These are phyloP conservation scores for Penicillium nucicola DNA, from an alignment of 495 filamentous ascomycete species.

Conservation along the genomic window DNA sequence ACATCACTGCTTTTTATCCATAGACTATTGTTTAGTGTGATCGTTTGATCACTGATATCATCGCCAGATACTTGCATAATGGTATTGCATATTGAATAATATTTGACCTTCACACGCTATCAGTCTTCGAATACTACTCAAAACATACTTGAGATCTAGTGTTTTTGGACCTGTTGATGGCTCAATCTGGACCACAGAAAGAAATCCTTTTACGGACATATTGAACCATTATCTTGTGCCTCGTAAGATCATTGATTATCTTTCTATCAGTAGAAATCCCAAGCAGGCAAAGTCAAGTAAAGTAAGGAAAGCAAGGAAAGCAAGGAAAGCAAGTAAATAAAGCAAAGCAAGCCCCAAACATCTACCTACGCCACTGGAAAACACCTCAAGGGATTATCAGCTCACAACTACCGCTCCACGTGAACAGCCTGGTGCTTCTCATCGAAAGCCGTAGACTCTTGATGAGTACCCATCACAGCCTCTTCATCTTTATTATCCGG, in stretches of 20 bases:
- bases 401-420: slow-evolving; percentile 5
- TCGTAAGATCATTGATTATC: not conserved
- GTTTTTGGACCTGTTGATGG: too few species aligned
- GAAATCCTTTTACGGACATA: too few species aligned
- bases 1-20: slow-evolving; percentile 1
- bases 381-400: not conserved
- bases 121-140: too few species aligned
- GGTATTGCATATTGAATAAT: not conserved
- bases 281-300: not conserved
- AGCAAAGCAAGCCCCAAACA: not conserved
- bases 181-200: too few species aligned
- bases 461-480: slow-evolving; percentile 14
- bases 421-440: slow-evolving; percentile 9
- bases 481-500: slow-evolving; percentile 23
- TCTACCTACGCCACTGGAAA: not conserved
- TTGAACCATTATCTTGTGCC: not conserved
- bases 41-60: not conserved
- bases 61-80: slow-evolving; percentile 3
- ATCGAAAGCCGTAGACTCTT: not conserved
- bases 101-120: too few species aligned
- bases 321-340: too few species aligned
- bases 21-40: not conserved
- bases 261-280: not conserved
- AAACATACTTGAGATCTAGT: too few species aligned
- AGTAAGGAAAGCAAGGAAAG: too few species aligned